phyloP scores from a whole-genome alignment of 2,329 filamentous ascomycete genomes.

The Penicillium palitans region DNA sequence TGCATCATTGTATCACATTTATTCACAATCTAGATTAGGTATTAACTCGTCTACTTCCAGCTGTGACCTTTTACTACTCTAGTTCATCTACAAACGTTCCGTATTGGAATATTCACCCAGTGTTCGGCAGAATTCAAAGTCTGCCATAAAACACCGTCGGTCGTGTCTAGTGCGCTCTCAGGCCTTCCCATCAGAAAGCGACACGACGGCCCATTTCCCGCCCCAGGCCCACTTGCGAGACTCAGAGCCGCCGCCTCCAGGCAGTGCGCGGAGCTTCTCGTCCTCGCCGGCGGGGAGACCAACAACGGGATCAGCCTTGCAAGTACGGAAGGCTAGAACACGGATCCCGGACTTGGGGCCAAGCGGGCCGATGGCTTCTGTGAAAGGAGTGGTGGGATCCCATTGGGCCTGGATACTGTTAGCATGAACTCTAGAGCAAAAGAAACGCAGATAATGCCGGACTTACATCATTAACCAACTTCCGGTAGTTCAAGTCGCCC shows the following conservation, averaged over 20 bases:
- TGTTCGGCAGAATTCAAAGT: background rate
- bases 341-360: slow-evolving; percentile 80
- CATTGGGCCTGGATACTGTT: slow-evolving; percentile 63
- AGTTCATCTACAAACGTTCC: background rate
- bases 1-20: background rate
- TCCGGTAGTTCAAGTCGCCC: slow-evolving; percentile 94
- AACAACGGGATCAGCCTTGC: slow-evolving; percentile 95
- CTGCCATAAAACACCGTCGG: background rate
- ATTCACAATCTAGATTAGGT: slow-evolving; percentile 1
- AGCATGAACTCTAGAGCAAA: background rate
- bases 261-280: slow-evolving; percentile 69
- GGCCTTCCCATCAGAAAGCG: slow-evolving; percentile 70
- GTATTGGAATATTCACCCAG: background rate
- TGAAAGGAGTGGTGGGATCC: slow-evolving; percentile 85
- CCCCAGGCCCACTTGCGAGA: slow-evolving; percentile 89
- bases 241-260: slow-evolving; percentile 68
- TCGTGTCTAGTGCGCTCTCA: slow-evolving; percentile 10
- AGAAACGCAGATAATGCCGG: background rate
- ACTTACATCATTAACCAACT: slow-evolving; percentile 83
- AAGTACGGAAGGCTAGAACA: slow-evolving; percentile 82
- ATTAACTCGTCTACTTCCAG: background rate
- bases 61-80: background rate
- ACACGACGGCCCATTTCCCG: slow-evolving; percentile 95
- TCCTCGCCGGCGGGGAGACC: slow-evolving; percentile 80
- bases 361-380: slow-evolving; percentile 79